Conservation (phyloP, 148 eudicot species). For the Linanthus parryae region DNA sequence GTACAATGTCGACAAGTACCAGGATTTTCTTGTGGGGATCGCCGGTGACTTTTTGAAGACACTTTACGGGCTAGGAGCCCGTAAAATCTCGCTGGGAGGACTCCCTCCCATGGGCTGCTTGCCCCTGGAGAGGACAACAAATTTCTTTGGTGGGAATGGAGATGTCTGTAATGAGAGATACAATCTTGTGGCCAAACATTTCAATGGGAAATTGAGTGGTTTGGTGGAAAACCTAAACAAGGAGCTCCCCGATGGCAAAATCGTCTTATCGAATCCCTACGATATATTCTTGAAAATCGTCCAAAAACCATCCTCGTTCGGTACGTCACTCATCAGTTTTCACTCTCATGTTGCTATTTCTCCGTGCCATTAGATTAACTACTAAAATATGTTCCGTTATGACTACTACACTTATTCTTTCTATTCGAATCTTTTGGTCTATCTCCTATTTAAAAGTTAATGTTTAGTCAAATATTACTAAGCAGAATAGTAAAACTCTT, state of each 20-base stretch:
- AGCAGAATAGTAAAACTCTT: too few species aligned
- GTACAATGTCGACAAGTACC: slow-evolving; percentile 29
- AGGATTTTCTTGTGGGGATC: slow-evolving; percentile 30
- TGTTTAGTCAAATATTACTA: too few species aligned
- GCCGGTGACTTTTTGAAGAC: slow-evolving; percentile 29
- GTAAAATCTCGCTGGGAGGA: slow-evolving; percentile 50
- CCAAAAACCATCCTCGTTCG: slow-evolving; percentile 33
- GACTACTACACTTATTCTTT: too few species aligned
- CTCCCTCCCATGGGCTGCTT: slow-evolving; percentile 75
- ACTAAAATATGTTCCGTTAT: too few species aligned
- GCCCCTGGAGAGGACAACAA: slow-evolving; percentile 60
- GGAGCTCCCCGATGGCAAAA: slow-evolving; percentile 29
- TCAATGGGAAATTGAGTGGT: slow-evolving; percentile 33
- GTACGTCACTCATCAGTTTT: too few species aligned
- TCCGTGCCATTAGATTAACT: not conserved
- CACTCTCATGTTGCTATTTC: not conserved
- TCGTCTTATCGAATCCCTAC: slow-evolving; percentile 56
- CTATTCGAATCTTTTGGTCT: too few species aligned
- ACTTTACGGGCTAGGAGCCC: slow-evolving; percentile 44
- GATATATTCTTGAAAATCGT: slow-evolving; percentile 26
- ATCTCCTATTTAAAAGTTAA: too few species aligned
- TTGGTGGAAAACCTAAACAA: slow-evolving; percentile 35
- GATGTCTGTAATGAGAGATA: slow-evolving; percentile 37
- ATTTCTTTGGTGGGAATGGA: slow-evolving; percentile 15
- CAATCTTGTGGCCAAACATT: slow-evolving; percentile 48